Evolutionary conservation across 2,329 filamentous ascomycete species (phyloP).

Genomic region (Pseudogymnoascus sp.): DNA sequence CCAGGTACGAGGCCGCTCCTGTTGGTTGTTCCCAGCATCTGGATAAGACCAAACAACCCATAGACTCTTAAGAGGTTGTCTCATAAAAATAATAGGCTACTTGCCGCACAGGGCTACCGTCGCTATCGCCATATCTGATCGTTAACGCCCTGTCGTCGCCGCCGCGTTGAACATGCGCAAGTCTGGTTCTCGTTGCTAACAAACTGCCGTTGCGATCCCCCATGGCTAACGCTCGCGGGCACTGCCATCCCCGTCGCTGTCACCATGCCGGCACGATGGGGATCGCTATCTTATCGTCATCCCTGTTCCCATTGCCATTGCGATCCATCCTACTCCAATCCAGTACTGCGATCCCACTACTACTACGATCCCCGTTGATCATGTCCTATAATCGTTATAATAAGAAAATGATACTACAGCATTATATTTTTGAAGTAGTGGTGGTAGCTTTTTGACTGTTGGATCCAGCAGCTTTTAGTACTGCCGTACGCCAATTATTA

Average conservation of each 20-base stretch:
- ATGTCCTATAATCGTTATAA: neutral
- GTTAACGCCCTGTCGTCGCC: neutral
- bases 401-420: neutral
- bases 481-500: neutral
- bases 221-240: too few relatives aligned
- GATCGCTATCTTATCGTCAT: too few relatives aligned
- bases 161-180: too few relatives aligned
- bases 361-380: neutral
- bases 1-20: neutral
- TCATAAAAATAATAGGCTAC: neutral
- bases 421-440: neutral
- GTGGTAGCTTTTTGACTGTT: neutral
- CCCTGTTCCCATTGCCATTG: neutral
- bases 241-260: too few relatives aligned
- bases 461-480: neutral
- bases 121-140: neutral
- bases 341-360: neutral
- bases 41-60: neutral
- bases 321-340: neutral
- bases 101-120: too few relatives aligned
- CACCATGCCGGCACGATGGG: too few relatives aligned
- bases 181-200: too few relatives aligned
- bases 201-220: too few relatives aligned
- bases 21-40: slow-evolving; percentile 25
- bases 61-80: neutral